A percentile compares a stretch with the other conserved stretches of the same genome.
phyloP scores from a whole-genome alignment of 2,329 filamentous ascomycete genomes.

The Mycosphaerella sp. region DNA sequence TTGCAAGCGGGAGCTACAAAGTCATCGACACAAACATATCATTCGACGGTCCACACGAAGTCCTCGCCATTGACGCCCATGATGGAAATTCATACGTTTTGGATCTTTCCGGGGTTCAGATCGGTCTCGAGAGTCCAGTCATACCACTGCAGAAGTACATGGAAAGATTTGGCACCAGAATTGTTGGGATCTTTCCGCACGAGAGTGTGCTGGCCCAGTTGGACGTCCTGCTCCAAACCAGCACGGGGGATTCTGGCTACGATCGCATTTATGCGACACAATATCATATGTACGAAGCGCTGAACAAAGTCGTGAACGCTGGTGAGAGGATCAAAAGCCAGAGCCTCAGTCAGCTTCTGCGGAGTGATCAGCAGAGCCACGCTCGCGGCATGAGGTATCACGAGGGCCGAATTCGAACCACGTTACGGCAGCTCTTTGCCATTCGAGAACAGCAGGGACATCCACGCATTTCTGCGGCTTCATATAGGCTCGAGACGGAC shows the following conservation, averaged over 20 bases:
- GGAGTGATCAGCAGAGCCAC: neutral
- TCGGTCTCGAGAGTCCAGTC: neutral
- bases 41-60: neutral
- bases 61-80: neutral
- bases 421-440: neutral
- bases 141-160: neutral
- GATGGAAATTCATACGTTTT: conserved; percentile 2
- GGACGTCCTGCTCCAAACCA: neutral
- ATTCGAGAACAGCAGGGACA: neutral
- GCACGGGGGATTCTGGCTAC: neutral
- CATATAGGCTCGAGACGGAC: neutral
- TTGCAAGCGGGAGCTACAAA: neutral
- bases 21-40: neutral
- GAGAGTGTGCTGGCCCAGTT: neutral
- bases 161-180: neutral
- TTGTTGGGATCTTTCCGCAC: neutral
- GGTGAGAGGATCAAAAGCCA: neutral
- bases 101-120: conserved; percentile 2
- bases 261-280: neutral
- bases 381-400: neutral
- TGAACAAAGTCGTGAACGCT: neutral
- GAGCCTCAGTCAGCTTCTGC: neutral
- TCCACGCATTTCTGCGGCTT: neutral
- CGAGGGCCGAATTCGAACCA: neutral
- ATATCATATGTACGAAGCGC: neutral